These are phyloP conservation scores for Cadophora gregata DNA, from an alignment of 2,329 filamentous ascomycete genomes.

Conservation along the genomic window DNA sequence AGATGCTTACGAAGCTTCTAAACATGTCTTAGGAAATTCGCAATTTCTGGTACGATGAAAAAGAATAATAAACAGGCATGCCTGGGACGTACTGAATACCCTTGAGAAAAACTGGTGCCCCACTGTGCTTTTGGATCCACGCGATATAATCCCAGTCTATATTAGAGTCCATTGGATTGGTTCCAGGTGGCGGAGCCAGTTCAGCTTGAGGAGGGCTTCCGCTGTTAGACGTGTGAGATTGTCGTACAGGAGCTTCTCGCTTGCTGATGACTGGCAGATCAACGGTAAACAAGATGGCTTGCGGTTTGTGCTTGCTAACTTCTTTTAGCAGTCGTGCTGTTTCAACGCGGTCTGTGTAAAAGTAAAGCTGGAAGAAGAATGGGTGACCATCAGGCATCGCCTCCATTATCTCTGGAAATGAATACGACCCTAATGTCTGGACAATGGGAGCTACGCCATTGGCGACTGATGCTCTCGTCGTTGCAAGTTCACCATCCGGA, in stretches of 20 bases:
- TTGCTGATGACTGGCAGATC: conserved; percentile 62
- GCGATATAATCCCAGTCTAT: conserved; percentile 59
- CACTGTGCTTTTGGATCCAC: conserved; percentile 57
- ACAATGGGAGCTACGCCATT: conserved; percentile 57
- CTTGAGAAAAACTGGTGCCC: conserved; percentile 54
- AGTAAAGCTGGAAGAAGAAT: conserved; percentile 64
- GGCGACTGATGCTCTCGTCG: conserved; percentile 56
- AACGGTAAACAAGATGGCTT: conserved; percentile 60
- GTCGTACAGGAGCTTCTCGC: conserved; percentile 50
- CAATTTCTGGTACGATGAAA: too few relatives aligned
- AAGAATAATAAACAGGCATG: too few relatives aligned
- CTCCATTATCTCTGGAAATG: conserved; percentile 56
- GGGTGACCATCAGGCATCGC: conserved; percentile 12
- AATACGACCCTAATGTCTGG: conserved; percentile 50
- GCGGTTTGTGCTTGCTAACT: conserved; percentile 52
- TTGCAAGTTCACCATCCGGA: conserved; percentile 63
- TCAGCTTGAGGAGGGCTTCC: conserved; percentile 47
- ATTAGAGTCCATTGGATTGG: conserved; percentile 55
- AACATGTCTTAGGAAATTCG: too few relatives aligned
- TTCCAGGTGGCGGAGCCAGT: conserved; percentile 54
- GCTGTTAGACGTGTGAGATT: conserved; percentile 51
- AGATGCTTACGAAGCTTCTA: too few relatives aligned
- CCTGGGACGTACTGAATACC: too few relatives aligned
- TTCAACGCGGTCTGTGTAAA: conserved; percentile 56
- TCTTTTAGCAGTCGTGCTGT: conserved; percentile 54